These are phyloP conservation scores for Suillus ampliporus DNA, from an alignment of 768 basidiomycete species.

Conservation along the genomic window DNA sequence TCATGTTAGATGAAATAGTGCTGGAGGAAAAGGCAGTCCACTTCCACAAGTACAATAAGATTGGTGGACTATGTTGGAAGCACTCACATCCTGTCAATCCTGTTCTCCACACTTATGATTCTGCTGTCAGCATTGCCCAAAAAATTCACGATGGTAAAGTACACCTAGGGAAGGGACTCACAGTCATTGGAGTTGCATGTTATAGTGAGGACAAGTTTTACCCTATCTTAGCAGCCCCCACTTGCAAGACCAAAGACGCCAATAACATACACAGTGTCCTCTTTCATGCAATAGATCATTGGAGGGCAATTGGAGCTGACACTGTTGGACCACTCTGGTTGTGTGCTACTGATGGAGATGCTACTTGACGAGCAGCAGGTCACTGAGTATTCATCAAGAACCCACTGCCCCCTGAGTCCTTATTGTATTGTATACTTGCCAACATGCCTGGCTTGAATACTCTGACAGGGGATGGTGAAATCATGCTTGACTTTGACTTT, in stretches of 20 bases:
- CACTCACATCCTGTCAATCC: conserved; percentile 3
- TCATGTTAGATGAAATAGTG: conserved; percentile 19
- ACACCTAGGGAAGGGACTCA: conserved; percentile 18
- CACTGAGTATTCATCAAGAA: conserved; percentile 10
- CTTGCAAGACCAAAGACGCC: conserved; percentile 18
- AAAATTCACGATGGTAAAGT: not conserved
- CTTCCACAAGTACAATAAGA: conserved; percentile 11
- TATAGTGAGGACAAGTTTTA: conserved; percentile 12
- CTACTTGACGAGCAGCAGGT: conserved; percentile 3
- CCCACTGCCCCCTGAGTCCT: not conserved
- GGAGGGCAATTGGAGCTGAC: not conserved
- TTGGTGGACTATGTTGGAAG: conserved; percentile 17
- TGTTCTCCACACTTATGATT: not conserved
- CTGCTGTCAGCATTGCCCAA: not conserved
- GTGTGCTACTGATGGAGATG: conserved; percentile 22
- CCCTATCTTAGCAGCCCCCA: conserved; percentile 18
- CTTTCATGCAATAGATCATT: not conserved
- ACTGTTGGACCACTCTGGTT: conserved; percentile 18
- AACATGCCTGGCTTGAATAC: conserved; percentile 20
- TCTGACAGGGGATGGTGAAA: conserved; percentile 12
- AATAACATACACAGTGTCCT: not conserved
- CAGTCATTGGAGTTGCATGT: conserved; percentile 13
- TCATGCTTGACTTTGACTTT: conserved; percentile 20
- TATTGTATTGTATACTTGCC: conserved; percentile 9
- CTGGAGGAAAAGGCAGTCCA: conserved; percentile 17